Percentiles rank a stretch among this genome's conserved stretches.
phyloP scores from a whole-genome alignment of 2,329 filamentous ascomycete genomes.

The Epichloe gansuensis region DNA sequence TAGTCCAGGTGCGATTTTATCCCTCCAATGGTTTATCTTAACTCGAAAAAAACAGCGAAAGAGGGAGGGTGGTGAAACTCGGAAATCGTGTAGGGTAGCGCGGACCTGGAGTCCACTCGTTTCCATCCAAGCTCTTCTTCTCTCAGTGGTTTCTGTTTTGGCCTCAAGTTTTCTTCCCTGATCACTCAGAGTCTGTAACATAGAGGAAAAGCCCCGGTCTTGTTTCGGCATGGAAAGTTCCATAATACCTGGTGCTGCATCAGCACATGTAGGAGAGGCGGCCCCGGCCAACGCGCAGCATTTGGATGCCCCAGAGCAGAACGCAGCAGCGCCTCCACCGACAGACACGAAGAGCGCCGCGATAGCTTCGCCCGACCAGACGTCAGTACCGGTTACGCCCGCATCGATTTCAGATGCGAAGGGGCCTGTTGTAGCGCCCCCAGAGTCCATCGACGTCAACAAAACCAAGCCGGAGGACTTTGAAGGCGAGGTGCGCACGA shows the following conservation, averaged over 20 bases:
- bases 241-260: neutral
- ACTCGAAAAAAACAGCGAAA: too few species aligned
- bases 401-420: neutral
- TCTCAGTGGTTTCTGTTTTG: too few species aligned
- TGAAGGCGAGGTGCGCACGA: conserved; percentile 40
- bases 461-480: conserved; percentile 37
- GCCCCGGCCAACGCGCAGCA: neutral
- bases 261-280: neutral
- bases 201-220: too few species aligned
- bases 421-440: neutral
- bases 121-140: too few species aligned
- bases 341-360: neutral
- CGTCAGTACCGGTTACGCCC: neutral
- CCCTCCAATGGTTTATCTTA: too few species aligned
- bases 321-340: neutral
- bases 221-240: neutral
- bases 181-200: too few species aligned
- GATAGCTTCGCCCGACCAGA: neutral
- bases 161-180: too few species aligned
- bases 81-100: too few species aligned
- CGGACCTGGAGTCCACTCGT: too few species aligned
- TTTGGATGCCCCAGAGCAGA: neutral
- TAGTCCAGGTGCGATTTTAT: too few species aligned
- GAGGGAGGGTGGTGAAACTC: too few species aligned
- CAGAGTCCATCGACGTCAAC: conserved; percentile 15